A percentile compares a stretch with the other conserved stretches of the same genome.
Evolutionary conservation across 1,139 yeast genomes (phyloP).

Genomic region (Kodamaea ohmeri): DNA sequence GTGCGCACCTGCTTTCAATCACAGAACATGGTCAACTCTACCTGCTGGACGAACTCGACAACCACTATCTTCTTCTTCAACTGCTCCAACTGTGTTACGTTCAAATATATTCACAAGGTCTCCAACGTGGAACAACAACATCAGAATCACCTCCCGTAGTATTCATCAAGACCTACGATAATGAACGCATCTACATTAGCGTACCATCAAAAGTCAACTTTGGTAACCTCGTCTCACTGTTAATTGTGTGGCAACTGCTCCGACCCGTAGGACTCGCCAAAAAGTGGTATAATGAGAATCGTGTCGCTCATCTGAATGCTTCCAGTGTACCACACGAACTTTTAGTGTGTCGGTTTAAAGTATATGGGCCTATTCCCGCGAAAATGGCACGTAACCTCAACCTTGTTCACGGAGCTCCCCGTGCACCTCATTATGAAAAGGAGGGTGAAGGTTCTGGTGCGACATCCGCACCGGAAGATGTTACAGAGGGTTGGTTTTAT

Average conservation of each 20-base stretch:
- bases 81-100: conserved; percentile 43
- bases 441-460: conserved; percentile 4
- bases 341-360: conserved; percentile 62
- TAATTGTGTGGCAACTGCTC: conserved; percentile 65
- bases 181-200: conserved; percentile 47
- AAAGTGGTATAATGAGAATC: conserved; percentile 52
- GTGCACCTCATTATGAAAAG: conserved; percentile 42
- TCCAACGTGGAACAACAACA: conserved; percentile 1
- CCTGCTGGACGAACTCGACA: conserved; percentile 35
- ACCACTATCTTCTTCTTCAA: conserved; percentile 34
- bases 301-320: conserved; percentile 28
- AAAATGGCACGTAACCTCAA: conserved; percentile 38
- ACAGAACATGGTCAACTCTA: conserved; percentile 38
- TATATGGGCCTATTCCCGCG: conserved; percentile 59
- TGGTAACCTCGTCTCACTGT: conserved; percentile 46
- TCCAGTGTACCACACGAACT: conserved; percentile 38
- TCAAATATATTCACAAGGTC: conserved; percentile 31
- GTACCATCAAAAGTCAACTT: conserved; percentile 45
- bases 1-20: conserved; percentile 30
- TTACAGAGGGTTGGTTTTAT: conserved; percentile 66
- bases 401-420: conserved; percentile 39
- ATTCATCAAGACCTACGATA: conserved; percentile 46
- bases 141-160: conserved; percentile 42
- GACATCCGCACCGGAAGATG: conserved; percentile 14
- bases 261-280: conserved; percentile 56